Percentiles rank a stretch among this genome's conserved stretches.
phyloP scores from a whole-genome alignment of 805 yeast genomes.

The Pichia membranifaciens region DNA sequence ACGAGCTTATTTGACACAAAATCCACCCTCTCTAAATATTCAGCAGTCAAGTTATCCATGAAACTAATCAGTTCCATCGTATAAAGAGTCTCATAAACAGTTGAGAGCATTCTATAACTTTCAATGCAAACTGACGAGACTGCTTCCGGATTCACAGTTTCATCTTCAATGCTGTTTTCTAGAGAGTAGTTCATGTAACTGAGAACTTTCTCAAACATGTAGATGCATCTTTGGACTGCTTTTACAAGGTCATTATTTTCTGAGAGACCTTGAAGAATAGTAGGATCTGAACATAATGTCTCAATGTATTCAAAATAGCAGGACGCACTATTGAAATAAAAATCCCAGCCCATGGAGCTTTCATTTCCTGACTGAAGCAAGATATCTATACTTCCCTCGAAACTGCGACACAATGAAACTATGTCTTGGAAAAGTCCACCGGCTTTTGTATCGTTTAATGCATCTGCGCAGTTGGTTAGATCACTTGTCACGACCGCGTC shows the following conservation, averaged over 20 bases:
- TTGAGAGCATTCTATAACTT: slow-evolving; percentile 23
- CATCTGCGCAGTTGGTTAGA: slow-evolving; percentile 30
- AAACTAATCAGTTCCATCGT: slow-evolving; percentile 7
- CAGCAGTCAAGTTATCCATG: not conserved
- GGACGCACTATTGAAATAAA: slow-evolving; percentile 41
- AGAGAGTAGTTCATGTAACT: not conserved
- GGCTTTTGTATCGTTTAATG: slow-evolving; percentile 17
- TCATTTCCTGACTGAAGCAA: slow-evolving; percentile 12
- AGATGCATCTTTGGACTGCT: slow-evolving; percentile 20
- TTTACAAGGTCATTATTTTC: not conserved
- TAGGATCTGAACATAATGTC: slow-evolving; percentile 12
- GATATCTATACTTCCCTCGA: slow-evolving; percentile 33
- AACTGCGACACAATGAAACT: slow-evolving; percentile 31
- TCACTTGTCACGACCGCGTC: slow-evolving; percentile 38
- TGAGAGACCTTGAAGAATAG: not conserved
- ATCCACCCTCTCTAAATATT: slow-evolving; percentile 18
- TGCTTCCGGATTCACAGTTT: not conserved
- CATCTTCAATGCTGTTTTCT: slow-evolving; percentile 1
- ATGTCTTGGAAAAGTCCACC: slow-evolving; percentile 38
- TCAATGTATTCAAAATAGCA: slow-evolving; percentile 45
- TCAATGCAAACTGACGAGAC: slow-evolving; percentile 24
- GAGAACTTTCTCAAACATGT: slow-evolving; percentile 12
- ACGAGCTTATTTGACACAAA: slow-evolving; percentile 10
- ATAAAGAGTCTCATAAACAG: slow-evolving; percentile 24
- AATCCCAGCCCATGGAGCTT: slow-evolving; percentile 33